Base-by-base conservation (phyloP, 495 filamentous ascomycete genomes). In the Pyrenopolyporus hunteri region DNA sequence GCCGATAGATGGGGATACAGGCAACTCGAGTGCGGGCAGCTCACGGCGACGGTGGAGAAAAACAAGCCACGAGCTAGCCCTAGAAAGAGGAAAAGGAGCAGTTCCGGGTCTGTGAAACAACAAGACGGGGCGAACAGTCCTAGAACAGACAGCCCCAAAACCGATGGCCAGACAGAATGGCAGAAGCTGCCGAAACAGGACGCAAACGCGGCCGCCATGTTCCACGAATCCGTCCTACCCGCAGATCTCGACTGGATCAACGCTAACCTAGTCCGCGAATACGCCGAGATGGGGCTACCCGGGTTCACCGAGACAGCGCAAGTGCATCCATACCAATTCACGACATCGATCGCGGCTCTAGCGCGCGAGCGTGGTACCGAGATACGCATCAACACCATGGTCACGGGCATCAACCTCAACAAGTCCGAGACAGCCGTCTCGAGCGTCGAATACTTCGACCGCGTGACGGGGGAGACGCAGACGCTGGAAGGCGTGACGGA, bases 281-380 rank as follows among this genome's bases (percentile, higher is more conserved):
- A 96, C 66, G 86, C 90, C 32, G 85, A 87, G 66, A 96, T 98
- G 91, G 92, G 92, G 6, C 77, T 80, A 3, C 87, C 88, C 0
- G 83, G 82, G 3, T 67, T 64, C 10, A 78, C 76, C 44, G 82
- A 83, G 54, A 98, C 94, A 1, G 91, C 94, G 2, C 94, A 98
- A 71, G 94, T 98, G 4, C 94, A 98, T 72, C 94, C 94, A 1
- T 92, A 90, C 67, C 85, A 89, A 17, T 97, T 98, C 65, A 98
- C 93, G 2, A 96, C 85, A 0, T 82, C 89, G 2, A 94, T 98
- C 70, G 90, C 91, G 8, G 81, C 83, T 31, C 80, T 98, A 13
- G 92, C 93, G 6, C 79, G 82, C 56, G 85, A 92, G 53, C 84
- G 81, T 56, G 93, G 93, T 6, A 87, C 83, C 19, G 82, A 88